Conservation (phyloP, 768 basidiomycete species). For the Myochromella boudieri region DNA sequence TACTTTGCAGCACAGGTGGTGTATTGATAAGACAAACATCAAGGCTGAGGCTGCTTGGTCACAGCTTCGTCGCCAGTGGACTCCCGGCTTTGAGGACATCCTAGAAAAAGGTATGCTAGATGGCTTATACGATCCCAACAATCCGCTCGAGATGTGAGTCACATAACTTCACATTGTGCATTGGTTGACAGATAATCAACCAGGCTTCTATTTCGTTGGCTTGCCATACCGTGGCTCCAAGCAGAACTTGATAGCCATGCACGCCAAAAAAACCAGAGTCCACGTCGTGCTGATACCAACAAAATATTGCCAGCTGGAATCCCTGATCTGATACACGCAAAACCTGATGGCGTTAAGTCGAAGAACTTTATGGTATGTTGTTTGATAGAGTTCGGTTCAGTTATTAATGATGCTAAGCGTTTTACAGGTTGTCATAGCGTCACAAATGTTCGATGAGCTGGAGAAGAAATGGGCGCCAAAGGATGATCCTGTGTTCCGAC, state of each 20-base stretch:
- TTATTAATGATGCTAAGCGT: not conserved
- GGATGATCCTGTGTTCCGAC: constrained; percentile 18
- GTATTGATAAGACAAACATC: constrained; percentile 32
- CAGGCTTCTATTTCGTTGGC: constrained; percentile 32
- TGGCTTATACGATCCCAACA: constrained; percentile 28
- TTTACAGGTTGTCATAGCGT: constrained; percentile 15
- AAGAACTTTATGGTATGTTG: constrained; percentile 31
- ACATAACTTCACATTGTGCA: not conserved
- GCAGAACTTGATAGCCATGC: constrained; percentile 29
- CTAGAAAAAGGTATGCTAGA: constrained; percentile 28
- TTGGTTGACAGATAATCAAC: not conserved
- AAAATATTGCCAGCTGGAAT: constrained; percentile 36
- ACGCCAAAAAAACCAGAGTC: constrained; percentile 17
- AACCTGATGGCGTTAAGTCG: constrained; percentile 23
- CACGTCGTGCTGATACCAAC: constrained; percentile 22
- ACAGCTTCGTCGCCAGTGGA: constrained; percentile 26
- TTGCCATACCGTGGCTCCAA: constrained; percentile 37
- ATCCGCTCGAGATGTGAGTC: constrained; percentile 20
- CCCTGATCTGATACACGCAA: constrained; percentile 25
- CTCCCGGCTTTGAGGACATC: constrained; percentile 36
- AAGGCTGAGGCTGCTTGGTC: constrained; percentile 41
- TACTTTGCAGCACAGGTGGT: constrained; percentile 38
- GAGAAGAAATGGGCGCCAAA: constrained; percentile 18
- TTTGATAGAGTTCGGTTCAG: not conserved
- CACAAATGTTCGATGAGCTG: constrained; percentile 14